Evolutionary conservation across 805 yeast species (phyloP), one percentile per base, ranked within the genome.

Genomic region (Candida qinlingensis): DNA sequence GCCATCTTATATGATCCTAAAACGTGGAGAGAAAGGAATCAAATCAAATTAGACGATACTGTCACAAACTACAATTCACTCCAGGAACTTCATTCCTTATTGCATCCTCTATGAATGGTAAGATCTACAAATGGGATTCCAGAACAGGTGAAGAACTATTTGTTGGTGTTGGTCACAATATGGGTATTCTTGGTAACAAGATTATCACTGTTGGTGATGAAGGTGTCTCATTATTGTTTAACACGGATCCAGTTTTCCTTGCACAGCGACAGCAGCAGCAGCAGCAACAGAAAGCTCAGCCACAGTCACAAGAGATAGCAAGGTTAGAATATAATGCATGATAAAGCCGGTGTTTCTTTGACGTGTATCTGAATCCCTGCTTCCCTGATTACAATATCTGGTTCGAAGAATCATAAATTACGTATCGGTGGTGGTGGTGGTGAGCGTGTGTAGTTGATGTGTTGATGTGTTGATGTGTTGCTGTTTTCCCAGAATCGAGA

Each of bases 91-190:
- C 88, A 10, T 55, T 70, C 37, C 71, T 94, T 48, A 68, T 85
- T 37, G 94, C 85, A 0, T 74, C 89, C 5, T 79, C 87, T 48
- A 87, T 88, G 83, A 86, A 90, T 63, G 97, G 98, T 49, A 79
- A 78, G 56, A 79, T 94, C 35, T 84, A 83, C 67, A 82, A 85
- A 65, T 90, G 89, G 86, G 97, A 94, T 66, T 83, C 86, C 6
- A 83, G 97, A 70, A 84, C 90, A 3, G 96, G 96, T 49, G 80
- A 77, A 51, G 83, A 80, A 59, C 67, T 85, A 49, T 86, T 85
- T 70, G 84, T 76, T 35, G 94, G 95, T 54, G 80, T 81, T 38
- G 99, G 99, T 26, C 99, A 94, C 66, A 86, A 85, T 67, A 87
- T 87, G 86, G 98, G 98, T 53, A 83, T 94, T 19, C 75, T 94